A percentile compares a stretch with the other conserved stretches of the same genome.
Conservation (phyloP, 139 green algal species). For the Chlamydomonas incerta region DNA sequence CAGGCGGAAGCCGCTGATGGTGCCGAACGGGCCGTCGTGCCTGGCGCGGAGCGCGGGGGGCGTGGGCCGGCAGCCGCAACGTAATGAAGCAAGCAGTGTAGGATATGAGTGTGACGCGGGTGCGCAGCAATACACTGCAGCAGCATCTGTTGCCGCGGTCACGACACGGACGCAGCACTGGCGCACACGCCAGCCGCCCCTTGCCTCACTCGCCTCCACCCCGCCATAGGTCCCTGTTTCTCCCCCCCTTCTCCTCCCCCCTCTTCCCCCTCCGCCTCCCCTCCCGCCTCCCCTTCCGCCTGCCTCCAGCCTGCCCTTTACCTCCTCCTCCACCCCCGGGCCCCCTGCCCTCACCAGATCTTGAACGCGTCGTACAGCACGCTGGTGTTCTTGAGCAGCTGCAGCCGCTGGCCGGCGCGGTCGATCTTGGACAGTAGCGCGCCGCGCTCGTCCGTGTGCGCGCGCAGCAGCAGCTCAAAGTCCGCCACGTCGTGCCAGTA, state of each 20-base stretch:
- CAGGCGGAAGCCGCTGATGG: constrained; percentile 91
- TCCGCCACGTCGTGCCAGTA: constrained; percentile 92
- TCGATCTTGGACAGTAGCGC: constrained; percentile 74
- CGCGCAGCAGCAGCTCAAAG: constrained; percentile 75
- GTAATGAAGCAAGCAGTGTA: neutral
- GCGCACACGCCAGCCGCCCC: too few relatives aligned
- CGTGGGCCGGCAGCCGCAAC: neutral
- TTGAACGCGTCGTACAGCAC: constrained; percentile 92
- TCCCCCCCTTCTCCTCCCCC: too few relatives aligned
- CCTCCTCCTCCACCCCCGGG: too few relatives aligned
- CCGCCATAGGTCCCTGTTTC: too few relatives aligned
- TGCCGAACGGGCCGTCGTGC: constrained; percentile 90
- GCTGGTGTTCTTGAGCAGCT: constrained; percentile 81
- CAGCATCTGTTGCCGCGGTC: too few relatives aligned
- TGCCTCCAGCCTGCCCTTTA: too few relatives aligned
- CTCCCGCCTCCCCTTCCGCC: too few relatives aligned
- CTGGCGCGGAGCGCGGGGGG: constrained; percentile 48
- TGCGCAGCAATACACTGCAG: too few relatives aligned
- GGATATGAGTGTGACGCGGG: too few relatives aligned
- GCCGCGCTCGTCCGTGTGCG: constrained; percentile 82
- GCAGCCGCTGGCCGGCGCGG: constrained; percentile 66
- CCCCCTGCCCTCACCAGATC: constrained; percentile 74
- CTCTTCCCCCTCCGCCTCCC: neutral
- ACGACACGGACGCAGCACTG: too few relatives aligned
- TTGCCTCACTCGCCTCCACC: too few relatives aligned